phyloP scores from a whole-genome alignment of 2,329 filamentous ascomycete species.

The Emmonsia crescens region DNA sequence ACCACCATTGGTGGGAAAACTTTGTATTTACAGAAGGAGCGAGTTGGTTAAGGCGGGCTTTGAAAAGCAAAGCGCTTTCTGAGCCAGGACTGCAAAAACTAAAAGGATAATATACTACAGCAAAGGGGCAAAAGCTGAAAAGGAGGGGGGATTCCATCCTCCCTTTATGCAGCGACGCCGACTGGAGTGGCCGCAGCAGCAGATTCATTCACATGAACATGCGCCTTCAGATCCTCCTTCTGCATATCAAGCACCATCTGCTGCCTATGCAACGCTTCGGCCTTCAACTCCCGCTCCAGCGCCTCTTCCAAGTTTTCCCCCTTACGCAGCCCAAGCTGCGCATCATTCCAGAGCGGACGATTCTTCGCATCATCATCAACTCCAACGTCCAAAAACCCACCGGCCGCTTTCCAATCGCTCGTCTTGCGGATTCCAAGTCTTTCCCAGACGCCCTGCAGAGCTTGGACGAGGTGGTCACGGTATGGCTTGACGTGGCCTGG shows the following conservation, averaged over 20 bases:
- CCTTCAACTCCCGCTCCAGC: slow-evolving; percentile 34
- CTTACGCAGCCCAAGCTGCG: slow-evolving; percentile 60
- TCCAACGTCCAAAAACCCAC: slow-evolving; percentile 91
- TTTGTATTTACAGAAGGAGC: background rate
- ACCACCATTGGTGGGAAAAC: background rate
- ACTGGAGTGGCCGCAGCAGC: slow-evolving; percentile 2
- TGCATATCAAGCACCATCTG: slow-evolving; percentile 9
- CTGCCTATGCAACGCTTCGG: slow-evolving; percentile 10
- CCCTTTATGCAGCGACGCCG: slow-evolving; percentile 8
- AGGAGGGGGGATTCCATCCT: background rate
- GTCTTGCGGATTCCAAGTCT: slow-evolving; percentile 86
- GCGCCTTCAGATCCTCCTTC: slow-evolving; percentile 12
- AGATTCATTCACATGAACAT: slow-evolving; percentile 7
- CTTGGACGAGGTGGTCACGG: slow-evolving; percentile 73
- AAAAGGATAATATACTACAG: too few species aligned
- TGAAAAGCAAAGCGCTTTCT: background rate
- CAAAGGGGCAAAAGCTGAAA: too few species aligned
- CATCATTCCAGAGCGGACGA: slow-evolving; percentile 80
- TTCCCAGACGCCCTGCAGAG: slow-evolving; percentile 78
- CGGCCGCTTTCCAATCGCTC: slow-evolving; percentile 78
- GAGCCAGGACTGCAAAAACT: background rate
- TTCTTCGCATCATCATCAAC: slow-evolving; percentile 48
- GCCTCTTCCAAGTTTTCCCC: slow-evolving; percentile 52
- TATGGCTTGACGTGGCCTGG: slow-evolving; percentile 79
- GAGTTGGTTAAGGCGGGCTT: background rate